Percentiles rank a stretch among this genome's conserved stretches.
Conservation (phyloP, 805 yeast genomes). For the Metschnikowia arizonensis region DNA sequence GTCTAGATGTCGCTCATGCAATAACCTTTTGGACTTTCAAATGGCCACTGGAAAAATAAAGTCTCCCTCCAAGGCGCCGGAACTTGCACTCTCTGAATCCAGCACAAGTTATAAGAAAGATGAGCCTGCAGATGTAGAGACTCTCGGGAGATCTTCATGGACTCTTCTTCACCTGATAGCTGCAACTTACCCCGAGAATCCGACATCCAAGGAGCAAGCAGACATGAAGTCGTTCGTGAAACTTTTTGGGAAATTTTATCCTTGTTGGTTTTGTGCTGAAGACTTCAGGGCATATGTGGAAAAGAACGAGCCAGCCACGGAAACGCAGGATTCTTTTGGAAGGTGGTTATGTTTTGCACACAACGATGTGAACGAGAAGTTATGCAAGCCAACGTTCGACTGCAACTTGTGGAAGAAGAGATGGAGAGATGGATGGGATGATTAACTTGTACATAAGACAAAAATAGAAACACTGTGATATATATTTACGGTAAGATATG, state of each 20-base stretch:
- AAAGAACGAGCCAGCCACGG: conserved; percentile 52
- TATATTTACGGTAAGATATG: not conserved
- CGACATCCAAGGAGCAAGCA: conserved; percentile 55
- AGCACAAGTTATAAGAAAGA: conserved; percentile 35
- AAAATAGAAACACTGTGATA: not conserved
- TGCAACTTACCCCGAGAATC: conserved; percentile 76
- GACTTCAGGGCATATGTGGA: conserved; percentile 68
- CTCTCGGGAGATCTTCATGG: conserved; percentile 87
- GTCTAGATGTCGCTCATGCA: conserved; percentile 79
- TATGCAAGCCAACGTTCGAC: conserved; percentile 83
- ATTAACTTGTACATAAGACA: conserved; percentile 14
- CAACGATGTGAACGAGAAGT: conserved; percentile 81
- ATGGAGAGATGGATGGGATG: conserved; percentile 95
- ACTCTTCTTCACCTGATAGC: conserved; percentile 86
- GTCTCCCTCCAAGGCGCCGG: conserved; percentile 5
- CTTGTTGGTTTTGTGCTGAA: conserved; percentile 90
- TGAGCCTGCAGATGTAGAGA: conserved; percentile 83
- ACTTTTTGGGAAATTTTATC: conserved; percentile 76
- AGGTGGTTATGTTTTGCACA: conserved; percentile 94
- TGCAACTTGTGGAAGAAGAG: conserved; percentile 88
- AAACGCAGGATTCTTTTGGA: conserved; percentile 74
- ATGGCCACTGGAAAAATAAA: conserved; percentile 39
- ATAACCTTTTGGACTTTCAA: conserved; percentile 74
- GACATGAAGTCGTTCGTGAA: conserved; percentile 69
- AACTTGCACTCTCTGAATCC: conserved; percentile 4